Percentiles rank a stretch among this genome's conserved stretches.
phyloP scores from a whole-genome alignment of 768 basidiomycete genomes.

The Exsudoporus frostii region DNA sequence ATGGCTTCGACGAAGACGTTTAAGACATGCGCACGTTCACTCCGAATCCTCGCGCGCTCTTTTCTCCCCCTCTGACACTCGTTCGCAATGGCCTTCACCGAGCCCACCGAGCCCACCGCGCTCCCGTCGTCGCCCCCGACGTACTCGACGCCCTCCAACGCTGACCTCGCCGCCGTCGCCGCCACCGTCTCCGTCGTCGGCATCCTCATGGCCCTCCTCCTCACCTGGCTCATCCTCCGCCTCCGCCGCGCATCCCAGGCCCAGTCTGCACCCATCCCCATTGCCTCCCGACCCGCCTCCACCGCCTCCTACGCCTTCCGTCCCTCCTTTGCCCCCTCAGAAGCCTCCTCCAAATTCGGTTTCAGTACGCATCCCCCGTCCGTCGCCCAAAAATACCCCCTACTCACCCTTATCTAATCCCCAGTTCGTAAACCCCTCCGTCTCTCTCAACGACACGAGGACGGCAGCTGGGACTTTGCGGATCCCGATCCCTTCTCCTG shows the following conservation, averaged over 20 bases:
- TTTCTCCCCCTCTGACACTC: background rate
- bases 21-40: too few species aligned
- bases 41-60: too few species aligned
- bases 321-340: slow-evolving; percentile 24
- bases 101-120: background rate
- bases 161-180: slow-evolving; percentile 19
- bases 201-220: background rate
- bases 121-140: background rate
- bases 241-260: slow-evolving; percentile 4
- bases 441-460: slow-evolving; percentile 15
- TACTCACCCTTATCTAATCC: background rate
- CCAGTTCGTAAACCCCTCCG: slow-evolving; percentile 27
- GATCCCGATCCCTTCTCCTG: slow-evolving; percentile 23
- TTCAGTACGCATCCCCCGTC: slow-evolving; percentile 18
- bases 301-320: slow-evolving; percentile 13
- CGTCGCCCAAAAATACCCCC: background rate
- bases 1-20: background rate
- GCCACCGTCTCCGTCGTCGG: slow-evolving; percentile 22
- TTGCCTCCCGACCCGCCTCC: slow-evolving; percentile 1
- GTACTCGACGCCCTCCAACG: slow-evolving; percentile 13
- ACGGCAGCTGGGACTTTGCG: slow-evolving; percentile 31
- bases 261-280: background rate
- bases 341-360: slow-evolving; percentile 27
- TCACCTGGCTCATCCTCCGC: background rate
- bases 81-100: background rate